Evolutionary conservation across 371 early-diverging fungal species (phyloP).

Genomic region (Rhizopus sp.): DNA sequence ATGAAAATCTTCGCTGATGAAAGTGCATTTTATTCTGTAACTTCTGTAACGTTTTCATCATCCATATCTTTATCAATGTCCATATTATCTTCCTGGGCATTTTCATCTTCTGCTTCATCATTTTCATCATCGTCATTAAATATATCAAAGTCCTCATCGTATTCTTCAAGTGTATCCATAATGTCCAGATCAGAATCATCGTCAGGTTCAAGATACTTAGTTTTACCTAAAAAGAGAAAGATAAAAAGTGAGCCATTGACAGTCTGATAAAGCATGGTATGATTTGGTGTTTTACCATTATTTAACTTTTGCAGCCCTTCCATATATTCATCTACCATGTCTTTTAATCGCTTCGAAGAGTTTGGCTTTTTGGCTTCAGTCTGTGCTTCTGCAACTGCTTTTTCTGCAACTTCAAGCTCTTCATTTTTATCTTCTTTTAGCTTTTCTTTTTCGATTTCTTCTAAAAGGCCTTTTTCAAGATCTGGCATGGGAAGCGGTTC

Average conservation of each 20-base stretch:
- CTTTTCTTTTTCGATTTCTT: slow-evolving; percentile 27
- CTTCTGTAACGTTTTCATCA: background rate
- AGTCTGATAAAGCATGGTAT: slow-evolving; percentile 80
- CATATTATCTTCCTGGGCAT: slow-evolving; percentile 15
- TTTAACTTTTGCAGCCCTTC: slow-evolving; percentile 8
- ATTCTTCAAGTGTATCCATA: slow-evolving; percentile 10
- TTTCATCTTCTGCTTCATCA: no score
- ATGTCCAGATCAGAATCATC: slow-evolving; percentile 12
- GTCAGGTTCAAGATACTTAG: slow-evolving; percentile 1
- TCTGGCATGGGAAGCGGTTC: slow-evolving; percentile 1
- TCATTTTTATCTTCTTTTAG: background rate
- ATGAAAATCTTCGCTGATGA: background rate
- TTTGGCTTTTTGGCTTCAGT: slow-evolving; percentile 6
- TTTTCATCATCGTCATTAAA: slow-evolving; percentile 13
- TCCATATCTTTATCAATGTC: background rate
- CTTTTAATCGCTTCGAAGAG: slow-evolving; percentile 9
- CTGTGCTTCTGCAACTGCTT: slow-evolving; percentile 8
- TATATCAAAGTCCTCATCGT: slow-evolving; percentile 18
- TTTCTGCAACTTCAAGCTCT: background rate
- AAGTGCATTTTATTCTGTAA: background rate
- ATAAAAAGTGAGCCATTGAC: background rate
- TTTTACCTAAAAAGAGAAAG: slow-evolving; percentile 1
- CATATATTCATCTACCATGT: slow-evolving; percentile 29
- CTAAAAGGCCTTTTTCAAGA: slow-evolving; percentile 19
- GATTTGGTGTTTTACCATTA: slow-evolving; percentile 57